Conservation (phyloP, 768 basidiomycete species). For the Podaxis rugospora region DNA sequence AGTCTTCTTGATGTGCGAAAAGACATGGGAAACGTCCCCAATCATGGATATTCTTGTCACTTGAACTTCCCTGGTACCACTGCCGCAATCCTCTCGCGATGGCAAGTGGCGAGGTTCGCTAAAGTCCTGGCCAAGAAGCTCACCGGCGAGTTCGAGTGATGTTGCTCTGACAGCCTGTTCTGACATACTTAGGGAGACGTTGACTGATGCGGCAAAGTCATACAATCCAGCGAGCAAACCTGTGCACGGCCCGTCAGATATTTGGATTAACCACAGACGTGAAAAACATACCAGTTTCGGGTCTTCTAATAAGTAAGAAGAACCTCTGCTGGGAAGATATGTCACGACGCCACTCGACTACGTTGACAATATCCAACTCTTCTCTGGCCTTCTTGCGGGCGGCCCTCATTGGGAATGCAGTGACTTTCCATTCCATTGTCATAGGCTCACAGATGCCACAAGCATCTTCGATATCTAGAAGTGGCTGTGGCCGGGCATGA, state of each 20-base stretch:
- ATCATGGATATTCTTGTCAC: conserved; percentile 46
- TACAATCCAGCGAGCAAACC: conserved; percentile 88
- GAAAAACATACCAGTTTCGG: conserved; percentile 63
- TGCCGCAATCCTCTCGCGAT: conserved; percentile 9
- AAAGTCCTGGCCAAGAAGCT: conserved; percentile 27
- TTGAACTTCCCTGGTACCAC: conserved; percentile 17
- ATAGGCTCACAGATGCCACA: conserved; percentile 68
- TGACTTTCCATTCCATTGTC: conserved; percentile 39
- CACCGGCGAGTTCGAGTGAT: conserved; percentile 37
- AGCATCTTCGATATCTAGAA: conserved; percentile 68
- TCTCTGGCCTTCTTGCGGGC: conserved; percentile 79
- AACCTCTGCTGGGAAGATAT: conserved; percentile 37
- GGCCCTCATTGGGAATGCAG: conserved; percentile 83
- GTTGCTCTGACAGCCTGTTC: conserved; percentile 30
- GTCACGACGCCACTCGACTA: conserved; percentile 69
- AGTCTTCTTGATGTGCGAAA: conserved; percentile 89
- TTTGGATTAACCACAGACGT: not conserved
- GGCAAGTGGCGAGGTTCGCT: not conserved
- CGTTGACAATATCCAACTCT: conserved; percentile 81
- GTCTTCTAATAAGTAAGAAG: conserved; percentile 78
- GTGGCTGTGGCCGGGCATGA: not conserved
- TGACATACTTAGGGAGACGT: conserved; percentile 45
- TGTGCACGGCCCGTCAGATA: conserved; percentile 23
- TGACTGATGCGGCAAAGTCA: conserved; percentile 73
- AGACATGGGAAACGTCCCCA: conserved; percentile 74